A percentile compares a stretch with the other conserved stretches of the same genome.
These are phyloP conservation scores for Candida loeiensis DNA, from an alignment of 805 yeast genomes.

Conservation along the genomic window DNA sequence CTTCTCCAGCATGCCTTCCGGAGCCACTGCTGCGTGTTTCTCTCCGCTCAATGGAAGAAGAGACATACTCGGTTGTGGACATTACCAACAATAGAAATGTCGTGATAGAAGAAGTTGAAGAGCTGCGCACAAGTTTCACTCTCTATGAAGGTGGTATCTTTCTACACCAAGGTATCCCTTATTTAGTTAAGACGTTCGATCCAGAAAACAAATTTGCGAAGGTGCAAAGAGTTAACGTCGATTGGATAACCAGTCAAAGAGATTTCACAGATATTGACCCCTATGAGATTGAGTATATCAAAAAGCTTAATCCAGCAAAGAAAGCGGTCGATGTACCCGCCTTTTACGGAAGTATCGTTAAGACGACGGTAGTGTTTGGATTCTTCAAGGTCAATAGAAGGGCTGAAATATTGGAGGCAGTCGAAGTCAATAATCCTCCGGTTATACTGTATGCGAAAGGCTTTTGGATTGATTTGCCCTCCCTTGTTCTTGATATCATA, in stretches of 20 bases:
- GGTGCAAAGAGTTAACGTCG: constrained; percentile 85
- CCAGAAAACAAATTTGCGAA: constrained; percentile 76
- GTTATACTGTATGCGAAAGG: constrained; percentile 69
- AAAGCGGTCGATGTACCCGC: constrained; percentile 48
- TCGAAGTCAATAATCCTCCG: constrained; percentile 90
- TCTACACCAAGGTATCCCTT: constrained; percentile 90
- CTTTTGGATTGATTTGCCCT: constrained; percentile 86
- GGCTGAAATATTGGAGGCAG: constrained; percentile 83
- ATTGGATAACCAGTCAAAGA: constrained; percentile 89
- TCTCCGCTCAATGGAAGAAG: constrained; percentile 79
- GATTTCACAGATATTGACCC: constrained; percentile 96
- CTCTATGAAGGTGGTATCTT: constrained; percentile 90
- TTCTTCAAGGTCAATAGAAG: constrained; percentile 80
- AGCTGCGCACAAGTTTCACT: constrained; percentile 84
- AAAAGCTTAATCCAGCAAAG: constrained; percentile 44
- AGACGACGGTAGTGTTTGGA: constrained; percentile 83
- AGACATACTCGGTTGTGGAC: constrained; percentile 84
- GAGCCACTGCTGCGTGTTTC: constrained; percentile 79
- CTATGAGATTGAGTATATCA: constrained; percentile 57
- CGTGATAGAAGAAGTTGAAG: constrained; percentile 86
- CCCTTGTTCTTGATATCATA: constrained; percentile 55
- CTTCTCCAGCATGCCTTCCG: constrained; percentile 57
- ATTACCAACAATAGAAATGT: constrained; percentile 70
- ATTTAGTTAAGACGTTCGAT: constrained; percentile 79
- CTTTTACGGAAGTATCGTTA: constrained; percentile 70